Evolutionary conservation across 495 filamentous ascomycete genomes (phyloP), one percentile per base, ranked within the genome.

Genomic region (Podospora anserina): DNA sequence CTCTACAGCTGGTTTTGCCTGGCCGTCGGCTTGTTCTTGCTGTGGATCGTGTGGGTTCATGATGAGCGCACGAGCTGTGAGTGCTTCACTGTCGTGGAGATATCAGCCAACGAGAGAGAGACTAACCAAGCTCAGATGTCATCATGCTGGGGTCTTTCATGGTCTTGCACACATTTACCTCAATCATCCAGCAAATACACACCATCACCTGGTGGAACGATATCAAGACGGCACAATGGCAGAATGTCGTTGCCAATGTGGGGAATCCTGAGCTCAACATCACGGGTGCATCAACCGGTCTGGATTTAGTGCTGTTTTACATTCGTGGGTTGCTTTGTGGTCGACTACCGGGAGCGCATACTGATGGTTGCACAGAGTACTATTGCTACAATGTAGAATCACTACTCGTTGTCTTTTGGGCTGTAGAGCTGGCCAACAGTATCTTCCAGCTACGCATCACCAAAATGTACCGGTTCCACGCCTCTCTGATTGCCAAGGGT

Each of bases 301-400:
- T 82, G 11, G 82, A 85, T 60, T 67, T 80, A 28, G 76, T 81
- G 0, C 75, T 85, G 11, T 84, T 82, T 63, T 82, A 83, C 67
- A 83, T 84, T 65, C 83, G 82, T 81, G 67, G 5, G 78, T 70
- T 15, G 13, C 28, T 27, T 30, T 23, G 23, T 23, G 0, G 39
- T 44, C 0, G 18, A n/a, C 26, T 1, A 30, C 26, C 15, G 19
- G 11, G 2, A 28, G 23, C 55, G 49, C 67, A 68, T 63, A 59
- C 54, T 5, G 15, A 54, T 4, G 5, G 11, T 11, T 13, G 56
- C 9, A 23, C 70, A 83, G 82, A 83, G 69, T 85, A 81, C 61
- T 85, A 83, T 61, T 78, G 73, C 5, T 85, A 85, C 70, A 84
- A 83, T 75, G 80, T 80, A 18, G 80, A 83, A 65, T 73, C 80